Evolutionary conservation across 1,139 yeast species (phyloP), one percentile per base, ranked within the genome.

Genomic region (Spencermartinsiella ligniputridi): DNA sequence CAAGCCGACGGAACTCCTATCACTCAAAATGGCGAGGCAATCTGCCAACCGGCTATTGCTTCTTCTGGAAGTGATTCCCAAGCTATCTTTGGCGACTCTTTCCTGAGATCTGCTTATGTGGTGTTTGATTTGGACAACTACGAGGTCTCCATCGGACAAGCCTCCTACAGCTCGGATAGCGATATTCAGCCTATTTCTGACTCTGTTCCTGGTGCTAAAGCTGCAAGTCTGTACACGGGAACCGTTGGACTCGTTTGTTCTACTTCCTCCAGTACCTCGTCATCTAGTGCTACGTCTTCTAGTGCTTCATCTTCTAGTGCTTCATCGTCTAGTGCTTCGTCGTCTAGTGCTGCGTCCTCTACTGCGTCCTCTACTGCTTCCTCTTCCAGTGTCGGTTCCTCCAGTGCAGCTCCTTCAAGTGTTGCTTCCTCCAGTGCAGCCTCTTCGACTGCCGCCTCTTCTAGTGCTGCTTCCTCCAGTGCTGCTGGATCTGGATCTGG

Each of bases 121-220:
- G 92, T 85, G 39, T 84, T 76, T 53, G 87, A 85, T 62, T 66
- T 83, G 50, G 88, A 82, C 20, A 75, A 74, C 50, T 62, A 66
- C 40, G 76, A 79, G 55, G 68, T 85, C 24, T 77, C 80, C 0
- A 46, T 85, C 42, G 92, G 48, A 15, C 49, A 49, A 40, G 42
- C 46, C 9, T 24, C 22, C 15, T 6, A 13, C 16, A 16, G n/a
- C 27, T 5, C 33, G 20, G 40, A 27, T 6, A 25, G 32, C 12
- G 40, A 37, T 25, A 53, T 63, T 36, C 52, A 47, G 19, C 51
- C 46, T n/a, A 60, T 62, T 38, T 32, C 21, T 16, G 25, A 20
- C 18, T 30, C 40, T n/a, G 48, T 53, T 21, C 56, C 55, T 16
- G 48, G 51, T 12, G 52, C 56, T 12, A 41, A 37, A 37, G 44